Base-by-base conservation (phyloP, 352 stramenopile genomes). In the Globisporangium cystogenes region DNA sequence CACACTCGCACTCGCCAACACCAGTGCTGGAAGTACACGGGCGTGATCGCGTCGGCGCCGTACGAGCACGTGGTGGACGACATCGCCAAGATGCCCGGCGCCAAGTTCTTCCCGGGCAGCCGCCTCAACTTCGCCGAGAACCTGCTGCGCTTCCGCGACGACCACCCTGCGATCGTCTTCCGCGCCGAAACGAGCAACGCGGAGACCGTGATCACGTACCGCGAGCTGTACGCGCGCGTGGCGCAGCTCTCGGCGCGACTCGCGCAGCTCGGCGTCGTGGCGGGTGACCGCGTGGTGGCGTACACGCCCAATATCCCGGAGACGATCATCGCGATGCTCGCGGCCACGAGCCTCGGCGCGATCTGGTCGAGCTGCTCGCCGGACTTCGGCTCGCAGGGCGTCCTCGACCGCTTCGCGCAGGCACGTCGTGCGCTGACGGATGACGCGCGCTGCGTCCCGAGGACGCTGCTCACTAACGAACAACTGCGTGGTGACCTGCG, bases 331-430 rank as follows among this genome's bases (percentile, higher is more conserved):
- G 80, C 68, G 4, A 90, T 90, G 80, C 69, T 90, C 20, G 80
- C 80, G 7, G 69, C 80, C 12, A 88, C 79, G 39, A 89, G 70
- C 48, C 57, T 90, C 31, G 79, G 76, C 7, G 80, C 75, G 11
- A 70, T 87, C 23, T 90, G 72, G 73, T 90, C 80, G 31, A 90
- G 75, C 50, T 95, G 85, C 65, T 95, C 85, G 20, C 82, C 85
- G 8, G 85, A 95, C 58, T 95, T 95, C 56, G 85, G 85, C n/a
- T 70, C 83, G 6, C 70, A 86, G 50, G 85, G 85, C 4, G 79
- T 95, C 26, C 62, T 89, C 18, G 85, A 95, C 55, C 71, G 85
- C 24, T 88, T 95, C 59, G 73, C 77, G 16, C 84, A 95, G 68
- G 66, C 7, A 18, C 16, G 33, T 21, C 23, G 20, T 23, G 20